Evolutionary conservation across 2,329 filamentous ascomycete genomes (phyloP).

Genomic region (Sporothrix sp.): DNA sequence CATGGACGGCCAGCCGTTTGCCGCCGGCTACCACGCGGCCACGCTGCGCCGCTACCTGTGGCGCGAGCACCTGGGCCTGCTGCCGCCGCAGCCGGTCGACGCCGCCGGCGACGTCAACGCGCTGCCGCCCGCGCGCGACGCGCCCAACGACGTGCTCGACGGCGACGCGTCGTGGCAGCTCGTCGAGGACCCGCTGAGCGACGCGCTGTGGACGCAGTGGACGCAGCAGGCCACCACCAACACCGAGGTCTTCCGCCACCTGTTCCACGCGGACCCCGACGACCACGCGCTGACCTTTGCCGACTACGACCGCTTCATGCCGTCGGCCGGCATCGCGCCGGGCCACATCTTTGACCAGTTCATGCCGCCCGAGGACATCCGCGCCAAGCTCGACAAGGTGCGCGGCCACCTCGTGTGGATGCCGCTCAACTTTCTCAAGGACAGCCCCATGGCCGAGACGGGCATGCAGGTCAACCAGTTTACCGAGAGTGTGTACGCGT

Average conservation of each 20-base stretch:
- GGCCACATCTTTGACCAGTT: constrained; percentile 82
- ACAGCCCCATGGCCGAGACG: constrained; percentile 81
- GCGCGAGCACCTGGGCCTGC: constrained; percentile 81
- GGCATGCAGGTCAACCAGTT: constrained; percentile 76
- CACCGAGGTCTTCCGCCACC: constrained; percentile 63
- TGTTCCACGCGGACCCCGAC: constrained; percentile 85
- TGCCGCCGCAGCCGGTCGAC: constrained; percentile 64
- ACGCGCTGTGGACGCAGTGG: constrained; percentile 61
- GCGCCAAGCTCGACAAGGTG: constrained; percentile 66
- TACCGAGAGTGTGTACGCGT: constrained; percentile 82
- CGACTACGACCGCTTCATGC: constrained; percentile 76
- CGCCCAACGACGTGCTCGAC: constrained; percentile 54
- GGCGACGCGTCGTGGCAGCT: constrained; percentile 52
- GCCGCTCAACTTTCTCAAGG: constrained; percentile 76
- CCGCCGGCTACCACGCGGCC: constrained; percentile 65
- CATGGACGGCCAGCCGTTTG: constrained; percentile 71
- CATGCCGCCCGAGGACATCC: constrained; percentile 61
- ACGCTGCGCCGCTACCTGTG: constrained; percentile 78
- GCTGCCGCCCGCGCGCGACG: constrained; percentile 56
- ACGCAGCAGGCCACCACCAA: constrained; percentile 58
- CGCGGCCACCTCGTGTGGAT: constrained; percentile 91
- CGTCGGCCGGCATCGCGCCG: constrained; percentile 58
- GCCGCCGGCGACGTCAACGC: constrained; percentile 63
- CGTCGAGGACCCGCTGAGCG: constrained; percentile 61
- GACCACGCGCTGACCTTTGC: constrained; percentile 80